phyloP scores from a whole-genome alignment of 208 protist species.

The Naegleria gruberi region DNA sequence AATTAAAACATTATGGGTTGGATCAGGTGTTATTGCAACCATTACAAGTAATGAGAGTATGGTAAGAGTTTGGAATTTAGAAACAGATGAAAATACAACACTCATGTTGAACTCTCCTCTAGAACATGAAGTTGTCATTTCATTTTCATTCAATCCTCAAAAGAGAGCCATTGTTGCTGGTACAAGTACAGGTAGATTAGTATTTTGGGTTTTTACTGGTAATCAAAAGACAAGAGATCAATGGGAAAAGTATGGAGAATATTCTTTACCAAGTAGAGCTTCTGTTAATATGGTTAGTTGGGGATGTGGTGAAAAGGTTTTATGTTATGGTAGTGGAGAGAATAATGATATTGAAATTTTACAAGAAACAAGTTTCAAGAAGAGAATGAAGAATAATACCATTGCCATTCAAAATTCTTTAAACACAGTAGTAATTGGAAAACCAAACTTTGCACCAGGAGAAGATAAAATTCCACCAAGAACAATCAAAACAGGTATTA shows the following conservation, averaged over 20 bases:
- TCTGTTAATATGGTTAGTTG: background rate
- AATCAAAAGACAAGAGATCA: conserved; percentile 30
- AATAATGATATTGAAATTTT: background rate
- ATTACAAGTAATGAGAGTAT: conserved; percentile 58
- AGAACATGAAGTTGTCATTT: background rate
- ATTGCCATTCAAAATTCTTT: background rate
- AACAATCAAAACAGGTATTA: background rate
- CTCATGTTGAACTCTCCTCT: background rate
- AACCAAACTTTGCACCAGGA: background rate
- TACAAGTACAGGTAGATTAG: conserved; percentile 16
- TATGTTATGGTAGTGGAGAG: background rate
- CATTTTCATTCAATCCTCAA: conserved; percentile 11
- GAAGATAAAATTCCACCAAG: background rate
- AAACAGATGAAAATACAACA: conserved; percentile 56
- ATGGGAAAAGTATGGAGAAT: conserved; percentile 13
- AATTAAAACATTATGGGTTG: conserved; percentile 63
- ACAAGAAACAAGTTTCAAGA: conserved; percentile 1
- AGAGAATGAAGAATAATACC: background rate
- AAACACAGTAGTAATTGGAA: background rate
- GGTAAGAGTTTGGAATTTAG: conserved; percentile 66
- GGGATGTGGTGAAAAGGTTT: background rate
- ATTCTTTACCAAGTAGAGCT: background rate
- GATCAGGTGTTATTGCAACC: conserved; percentile 57
- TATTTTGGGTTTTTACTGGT: conserved; percentile 49
- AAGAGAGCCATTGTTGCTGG: background rate